phyloP scores from a whole-genome alignment of 495 filamentous ascomycete genomes.

The Talaromyces proteolyticus region DNA sequence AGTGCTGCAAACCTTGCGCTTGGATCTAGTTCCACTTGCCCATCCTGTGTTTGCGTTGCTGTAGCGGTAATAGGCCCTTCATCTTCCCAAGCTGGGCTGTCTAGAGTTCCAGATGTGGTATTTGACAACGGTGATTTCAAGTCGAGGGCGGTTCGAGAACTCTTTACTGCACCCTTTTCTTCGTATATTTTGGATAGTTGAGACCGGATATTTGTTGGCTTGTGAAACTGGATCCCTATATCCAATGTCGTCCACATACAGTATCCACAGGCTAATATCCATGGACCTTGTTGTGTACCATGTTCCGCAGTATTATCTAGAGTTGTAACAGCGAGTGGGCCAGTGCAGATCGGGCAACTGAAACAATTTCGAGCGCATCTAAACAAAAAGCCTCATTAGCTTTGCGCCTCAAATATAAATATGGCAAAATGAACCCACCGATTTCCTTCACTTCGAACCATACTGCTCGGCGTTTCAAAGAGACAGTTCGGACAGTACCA shows the following conservation, averaged over 20 bases:
- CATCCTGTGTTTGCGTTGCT: slow-evolving; percentile 11
- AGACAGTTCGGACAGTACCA: slow-evolving; percentile 96
- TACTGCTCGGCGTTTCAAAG: slow-evolving; percentile 89
- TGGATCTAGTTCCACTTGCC: slow-evolving; percentile 21
- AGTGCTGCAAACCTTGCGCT: slow-evolving; percentile 45
- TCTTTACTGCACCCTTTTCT: slow-evolving; percentile 21
- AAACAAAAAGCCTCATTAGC: background rate
- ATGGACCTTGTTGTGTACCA: slow-evolving; percentile 53
- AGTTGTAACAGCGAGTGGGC: slow-evolving; percentile 66
- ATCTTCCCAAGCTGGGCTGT: slow-evolving; percentile 1
- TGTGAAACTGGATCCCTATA: slow-evolving; percentile 86
- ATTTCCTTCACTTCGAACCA: slow-evolving; percentile 86
- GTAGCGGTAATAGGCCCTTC: slow-evolving; percentile 7
- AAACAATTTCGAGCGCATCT: slow-evolving; percentile 95
- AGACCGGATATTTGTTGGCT: slow-evolving; percentile 73
- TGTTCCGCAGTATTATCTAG: slow-evolving; percentile 45
- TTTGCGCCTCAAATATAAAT: slow-evolving; percentile 9
- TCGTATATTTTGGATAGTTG: slow-evolving; percentile 57
- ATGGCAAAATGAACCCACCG: slow-evolving; percentile 50
- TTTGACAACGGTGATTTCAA: slow-evolving; percentile 33
- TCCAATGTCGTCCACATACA: slow-evolving; percentile 89
- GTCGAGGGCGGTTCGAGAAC: slow-evolving; percentile 27
- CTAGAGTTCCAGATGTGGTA: slow-evolving; percentile 27
- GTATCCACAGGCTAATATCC: slow-evolving; percentile 77
- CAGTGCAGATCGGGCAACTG: slow-evolving; percentile 85